Conservation (phyloP, 2,329 filamentous ascomycete genomes). For the Chaetomiaceae sp. region DNA sequence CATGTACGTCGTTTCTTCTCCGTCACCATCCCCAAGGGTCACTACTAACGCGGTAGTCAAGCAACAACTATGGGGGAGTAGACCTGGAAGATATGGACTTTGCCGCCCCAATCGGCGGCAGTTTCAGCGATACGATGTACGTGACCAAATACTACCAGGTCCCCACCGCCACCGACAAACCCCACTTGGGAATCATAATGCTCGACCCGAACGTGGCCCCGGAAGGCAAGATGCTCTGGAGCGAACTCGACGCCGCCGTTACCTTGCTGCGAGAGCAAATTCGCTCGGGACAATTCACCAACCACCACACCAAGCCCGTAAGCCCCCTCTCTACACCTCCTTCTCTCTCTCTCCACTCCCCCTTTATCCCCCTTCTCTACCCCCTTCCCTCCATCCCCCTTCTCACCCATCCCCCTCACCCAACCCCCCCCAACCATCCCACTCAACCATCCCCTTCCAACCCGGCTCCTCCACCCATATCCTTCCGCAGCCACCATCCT, state of each 20-base stretch:
- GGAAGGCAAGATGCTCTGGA: background rate
- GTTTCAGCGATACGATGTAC: background rate
- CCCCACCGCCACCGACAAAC: background rate
- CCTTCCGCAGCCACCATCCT: background rate
- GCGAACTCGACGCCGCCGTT: background rate
- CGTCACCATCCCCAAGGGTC: background rate
- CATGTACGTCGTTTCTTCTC: background rate
- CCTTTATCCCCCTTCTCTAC: too few species aligned
- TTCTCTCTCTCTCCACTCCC: too few species aligned
- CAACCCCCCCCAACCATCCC: background rate
- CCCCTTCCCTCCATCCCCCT: too few species aligned
- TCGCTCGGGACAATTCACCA: background rate
- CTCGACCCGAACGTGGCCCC: background rate
- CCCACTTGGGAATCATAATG: background rate
- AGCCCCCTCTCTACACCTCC: too few species aligned
- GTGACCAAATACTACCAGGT: background rate
- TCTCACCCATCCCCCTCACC: too few species aligned
- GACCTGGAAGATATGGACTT: background rate
- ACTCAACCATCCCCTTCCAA: too few species aligned
- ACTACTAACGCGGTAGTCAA: background rate
- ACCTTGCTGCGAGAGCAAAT: background rate
- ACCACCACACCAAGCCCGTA: constrained; percentile 10
- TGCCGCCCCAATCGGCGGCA: background rate
- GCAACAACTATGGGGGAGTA: background rate
- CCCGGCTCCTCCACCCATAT: too few species aligned